Evolutionary conservation across 306 rosid genomes (phyloP).

Genomic region (Carpinus fangiana): DNA sequence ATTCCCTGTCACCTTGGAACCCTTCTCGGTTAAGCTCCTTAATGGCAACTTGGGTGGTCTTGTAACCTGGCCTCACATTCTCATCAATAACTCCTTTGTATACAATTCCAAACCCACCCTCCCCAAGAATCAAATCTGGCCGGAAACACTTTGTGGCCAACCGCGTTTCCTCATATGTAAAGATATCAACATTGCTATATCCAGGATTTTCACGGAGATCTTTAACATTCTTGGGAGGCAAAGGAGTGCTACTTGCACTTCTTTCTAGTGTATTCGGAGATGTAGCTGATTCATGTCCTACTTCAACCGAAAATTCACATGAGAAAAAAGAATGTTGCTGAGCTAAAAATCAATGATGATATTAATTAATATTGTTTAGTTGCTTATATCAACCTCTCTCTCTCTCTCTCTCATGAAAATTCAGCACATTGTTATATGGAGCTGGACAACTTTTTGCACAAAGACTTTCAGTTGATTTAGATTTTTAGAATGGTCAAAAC

Average conservation of each 20-base stretch:
- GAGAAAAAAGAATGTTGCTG: background rate
- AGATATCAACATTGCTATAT: conserved; percentile 65
- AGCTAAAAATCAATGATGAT: background rate
- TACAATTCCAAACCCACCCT: conserved; percentile 97
- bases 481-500: background rate
- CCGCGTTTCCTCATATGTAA: conserved; percentile 70
- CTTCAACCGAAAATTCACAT: conserved; percentile 23
- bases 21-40: conserved; percentile 98
- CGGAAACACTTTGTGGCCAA: conserved; percentile 77
- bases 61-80: conserved; percentile 61
- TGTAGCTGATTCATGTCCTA: conserved; percentile 42
- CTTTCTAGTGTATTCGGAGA: conserved; percentile 17
- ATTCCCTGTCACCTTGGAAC: conserved; percentile 98
- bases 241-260: conserved; percentile 25
- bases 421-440: background rate
- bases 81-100: conserved; percentile 85
- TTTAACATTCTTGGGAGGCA: conserved; percentile 57
- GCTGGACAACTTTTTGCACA: background rate
- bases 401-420: background rate
- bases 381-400: background rate
- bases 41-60: conserved; percentile 70
- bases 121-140: conserved; percentile 84
- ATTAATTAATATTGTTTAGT: background rate
- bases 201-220: conserved; percentile 76
- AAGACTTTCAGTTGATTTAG: background rate